phyloP scores from a whole-genome alignment of 495 filamentous ascomycete species.

The Pyrenula aspistea region DNA sequence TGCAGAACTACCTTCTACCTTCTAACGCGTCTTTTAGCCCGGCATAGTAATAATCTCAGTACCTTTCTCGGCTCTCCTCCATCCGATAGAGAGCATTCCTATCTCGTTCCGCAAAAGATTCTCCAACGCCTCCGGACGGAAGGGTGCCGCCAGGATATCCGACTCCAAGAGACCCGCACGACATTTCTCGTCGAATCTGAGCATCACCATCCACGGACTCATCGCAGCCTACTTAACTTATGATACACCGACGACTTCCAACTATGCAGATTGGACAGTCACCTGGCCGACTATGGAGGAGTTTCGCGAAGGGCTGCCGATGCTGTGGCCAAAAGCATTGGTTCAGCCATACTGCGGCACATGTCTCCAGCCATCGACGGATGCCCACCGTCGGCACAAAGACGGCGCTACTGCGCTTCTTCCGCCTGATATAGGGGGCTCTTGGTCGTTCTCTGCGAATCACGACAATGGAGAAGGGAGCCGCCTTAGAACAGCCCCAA shows the following conservation, averaged over 20 bases:
- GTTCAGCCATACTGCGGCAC: not conserved
- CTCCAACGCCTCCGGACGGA: too few relatives aligned
- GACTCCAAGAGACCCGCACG: too few relatives aligned
- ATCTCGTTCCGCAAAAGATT: conserved; percentile 24
- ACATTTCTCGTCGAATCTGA: conserved; percentile 6
- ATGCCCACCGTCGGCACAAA: not conserved
- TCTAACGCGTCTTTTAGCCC: too few relatives aligned
- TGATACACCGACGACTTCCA: conserved; percentile 17
- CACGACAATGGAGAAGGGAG: conserved; percentile 9
- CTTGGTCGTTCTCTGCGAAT: conserved; percentile 20
- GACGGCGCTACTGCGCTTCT: conserved; percentile 18
- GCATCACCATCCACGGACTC: conserved; percentile 54
- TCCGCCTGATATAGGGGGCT: conserved; percentile 29
- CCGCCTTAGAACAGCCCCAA: not conserved
- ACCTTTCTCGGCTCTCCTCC: not conserved
- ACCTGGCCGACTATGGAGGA: conserved; percentile 52
- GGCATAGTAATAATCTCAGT: conserved; percentile 15
- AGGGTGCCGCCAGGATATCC: too few relatives aligned
- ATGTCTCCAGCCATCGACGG: not conserved
- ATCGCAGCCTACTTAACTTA: conserved; percentile 59
- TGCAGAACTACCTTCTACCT: too few relatives aligned
- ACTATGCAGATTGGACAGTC: conserved; percentile 44
- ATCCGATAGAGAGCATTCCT: conserved; percentile 30
- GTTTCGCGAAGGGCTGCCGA: conserved; percentile 51
- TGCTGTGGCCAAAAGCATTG: conserved; percentile 44